These are phyloP conservation scores for Aspergillus puulaauensis DNA, from an alignment of 2,329 filamentous ascomycete genomes.

Conservation along the genomic window DNA sequence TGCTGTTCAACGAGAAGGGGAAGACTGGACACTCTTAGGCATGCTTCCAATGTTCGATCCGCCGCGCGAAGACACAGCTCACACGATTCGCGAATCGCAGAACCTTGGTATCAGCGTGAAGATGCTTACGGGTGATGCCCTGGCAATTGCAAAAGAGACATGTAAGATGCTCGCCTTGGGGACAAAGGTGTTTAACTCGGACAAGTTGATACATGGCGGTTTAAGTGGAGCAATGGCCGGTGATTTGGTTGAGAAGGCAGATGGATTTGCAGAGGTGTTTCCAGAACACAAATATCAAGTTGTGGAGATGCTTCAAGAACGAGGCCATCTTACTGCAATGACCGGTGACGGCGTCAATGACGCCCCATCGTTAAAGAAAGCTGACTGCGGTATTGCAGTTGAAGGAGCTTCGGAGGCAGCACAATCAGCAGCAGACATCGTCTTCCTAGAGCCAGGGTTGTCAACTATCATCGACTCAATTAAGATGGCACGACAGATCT, in stretches of 20 bases:
- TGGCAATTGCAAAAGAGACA: constrained; percentile 77
- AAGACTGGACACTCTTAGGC: constrained; percentile 70
- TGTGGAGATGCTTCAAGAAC: constrained; percentile 72
- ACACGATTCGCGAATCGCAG: constrained; percentile 74
- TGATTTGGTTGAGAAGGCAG: constrained; percentile 72
- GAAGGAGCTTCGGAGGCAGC: constrained; percentile 72
- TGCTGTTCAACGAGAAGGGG: constrained; percentile 73
- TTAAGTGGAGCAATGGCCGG: constrained; percentile 71
- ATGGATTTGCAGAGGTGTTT: constrained; percentile 73
- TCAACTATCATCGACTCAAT: constrained; percentile 72
- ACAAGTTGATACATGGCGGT: constrained; percentile 73
- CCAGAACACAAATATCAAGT: constrained; percentile 76
- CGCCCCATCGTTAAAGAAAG: constrained; percentile 71
- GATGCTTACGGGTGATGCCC: constrained; percentile 78
- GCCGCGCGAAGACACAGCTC: constrained; percentile 74
- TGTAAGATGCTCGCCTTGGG: constrained; percentile 78
- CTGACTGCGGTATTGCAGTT: constrained; percentile 72
- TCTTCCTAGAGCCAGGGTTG: constrained; percentile 70
- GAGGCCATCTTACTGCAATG: constrained; percentile 71
- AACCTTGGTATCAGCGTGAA: constrained; percentile 75
- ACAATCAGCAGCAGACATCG: constrained; percentile 71
- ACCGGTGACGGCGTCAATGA: constrained; percentile 75
- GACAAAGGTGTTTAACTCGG: constrained; percentile 78
- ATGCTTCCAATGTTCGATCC: constrained; percentile 81
- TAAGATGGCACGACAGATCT: constrained; percentile 72